These are phyloP conservation scores for Novymonas esmeraldas DNA, from an alignment of 208 protist genomes.

Conservation along the genomic window DNA sequence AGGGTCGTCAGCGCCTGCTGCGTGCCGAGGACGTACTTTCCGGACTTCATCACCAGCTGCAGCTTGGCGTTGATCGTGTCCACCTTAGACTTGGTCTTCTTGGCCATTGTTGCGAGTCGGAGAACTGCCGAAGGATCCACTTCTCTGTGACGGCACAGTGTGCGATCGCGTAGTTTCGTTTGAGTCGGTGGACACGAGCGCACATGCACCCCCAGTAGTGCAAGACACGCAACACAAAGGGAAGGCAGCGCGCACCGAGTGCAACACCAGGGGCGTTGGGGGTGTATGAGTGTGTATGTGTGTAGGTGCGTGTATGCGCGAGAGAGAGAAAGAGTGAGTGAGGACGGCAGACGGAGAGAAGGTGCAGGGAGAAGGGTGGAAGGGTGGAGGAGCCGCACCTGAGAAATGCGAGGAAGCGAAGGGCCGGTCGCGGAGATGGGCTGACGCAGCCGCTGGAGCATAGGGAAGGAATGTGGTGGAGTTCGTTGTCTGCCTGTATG, in stretches of 20 bases:
- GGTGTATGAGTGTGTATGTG: too few relatives aligned
- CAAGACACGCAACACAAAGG: too few relatives aligned
- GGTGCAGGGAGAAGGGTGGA: background rate
- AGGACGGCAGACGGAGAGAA: too few relatives aligned
- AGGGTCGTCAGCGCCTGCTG: conserved; percentile 98
- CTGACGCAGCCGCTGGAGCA: too few relatives aligned
- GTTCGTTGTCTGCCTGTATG: too few relatives aligned
- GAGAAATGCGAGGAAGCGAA: background rate
- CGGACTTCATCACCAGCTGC: conserved; percentile 99
- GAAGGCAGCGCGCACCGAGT: too few relatives aligned
- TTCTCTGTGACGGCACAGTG: conserved; percentile 16
- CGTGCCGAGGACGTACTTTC: conserved; percentile 99
- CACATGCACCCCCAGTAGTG: too few relatives aligned
- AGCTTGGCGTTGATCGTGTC: conserved; percentile 99
- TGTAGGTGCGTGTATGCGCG: too few relatives aligned
- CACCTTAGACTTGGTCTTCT: conserved; percentile 96
- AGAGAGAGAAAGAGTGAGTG: too few relatives aligned
- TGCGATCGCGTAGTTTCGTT: background rate
- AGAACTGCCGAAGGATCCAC: conserved; percentile 22
- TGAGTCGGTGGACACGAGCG: conserved; percentile 2
- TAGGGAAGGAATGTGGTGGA: too few relatives aligned
- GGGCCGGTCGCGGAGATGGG: too few relatives aligned
- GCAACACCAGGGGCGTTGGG: too few relatives aligned
- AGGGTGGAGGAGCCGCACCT: background rate
- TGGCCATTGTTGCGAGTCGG: conserved; percentile 72